Conservation (phyloP, 2,329 filamentous ascomycete genomes). For the Fusarium falciforme region DNA sequence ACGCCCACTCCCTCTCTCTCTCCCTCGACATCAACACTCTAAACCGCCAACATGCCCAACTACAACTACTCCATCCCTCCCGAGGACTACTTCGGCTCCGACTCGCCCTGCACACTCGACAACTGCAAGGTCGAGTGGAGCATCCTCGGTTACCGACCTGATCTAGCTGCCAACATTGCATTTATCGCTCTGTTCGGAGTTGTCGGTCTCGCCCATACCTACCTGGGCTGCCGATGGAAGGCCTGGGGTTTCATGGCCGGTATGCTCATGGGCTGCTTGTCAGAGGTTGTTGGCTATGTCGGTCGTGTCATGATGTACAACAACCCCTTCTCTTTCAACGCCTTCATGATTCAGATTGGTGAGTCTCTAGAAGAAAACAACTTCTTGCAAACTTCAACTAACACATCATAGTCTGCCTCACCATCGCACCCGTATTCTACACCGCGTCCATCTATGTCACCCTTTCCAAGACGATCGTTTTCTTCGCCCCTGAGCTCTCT, state of each 20-base stretch:
- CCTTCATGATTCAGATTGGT: slow-evolving; percentile 76
- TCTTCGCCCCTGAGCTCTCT: slow-evolving; percentile 54
- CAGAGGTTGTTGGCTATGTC: slow-evolving; percentile 71
- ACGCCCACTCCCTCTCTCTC: background rate
- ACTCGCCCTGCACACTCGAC: slow-evolving; percentile 60
- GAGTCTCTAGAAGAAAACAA: background rate
- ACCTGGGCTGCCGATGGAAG: slow-evolving; percentile 60
- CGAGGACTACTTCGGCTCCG: slow-evolving; percentile 54
- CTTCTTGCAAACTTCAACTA: background rate
- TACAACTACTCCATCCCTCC: slow-evolving; percentile 32
- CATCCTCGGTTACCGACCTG: slow-evolving; percentile 66
- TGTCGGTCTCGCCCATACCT: slow-evolving; percentile 53
- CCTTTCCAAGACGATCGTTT: slow-evolving; percentile 58
- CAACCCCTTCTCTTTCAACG: slow-evolving; percentile 68
- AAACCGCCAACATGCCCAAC: slow-evolving; percentile 35
- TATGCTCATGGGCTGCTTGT: slow-evolving; percentile 67
- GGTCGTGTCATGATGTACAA: slow-evolving; percentile 68
- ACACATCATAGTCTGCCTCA: slow-evolving; percentile 62
- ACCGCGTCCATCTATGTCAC: slow-evolving; percentile 75
- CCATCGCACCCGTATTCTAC: slow-evolving; percentile 60
- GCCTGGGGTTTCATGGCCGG: slow-evolving; percentile 61
- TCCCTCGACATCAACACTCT: background rate
- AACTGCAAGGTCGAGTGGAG: slow-evolving; percentile 59
- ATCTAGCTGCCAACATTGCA: slow-evolving; percentile 62
- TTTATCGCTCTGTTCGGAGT: slow-evolving; percentile 64